Conservation (phyloP, 1,284 basidiomycete species). For the Apiotrichum siamense region DNA sequence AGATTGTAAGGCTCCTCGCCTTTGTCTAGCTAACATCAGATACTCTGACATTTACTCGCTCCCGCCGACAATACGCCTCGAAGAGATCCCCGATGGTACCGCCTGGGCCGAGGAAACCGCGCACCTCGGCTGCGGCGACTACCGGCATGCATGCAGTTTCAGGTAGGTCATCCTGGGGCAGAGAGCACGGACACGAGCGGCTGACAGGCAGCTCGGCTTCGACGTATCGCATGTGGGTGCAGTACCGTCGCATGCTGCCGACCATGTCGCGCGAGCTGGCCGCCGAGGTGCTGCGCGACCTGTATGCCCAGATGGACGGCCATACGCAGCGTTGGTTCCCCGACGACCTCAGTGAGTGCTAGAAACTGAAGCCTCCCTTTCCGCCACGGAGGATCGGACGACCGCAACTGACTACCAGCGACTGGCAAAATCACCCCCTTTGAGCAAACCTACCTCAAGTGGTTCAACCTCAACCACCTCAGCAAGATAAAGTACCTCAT, state of each 20-base stretch:
- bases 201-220: conserved; percentile 4
- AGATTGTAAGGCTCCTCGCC: neutral
- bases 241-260: conserved; percentile 7
- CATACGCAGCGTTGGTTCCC: conserved; percentile 20
- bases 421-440: conserved; percentile 4
- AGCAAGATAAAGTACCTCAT: conserved; percentile 16
- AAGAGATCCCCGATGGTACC: conserved; percentile 2
- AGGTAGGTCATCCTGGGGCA: neutral
- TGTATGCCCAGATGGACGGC: conserved; percentile 13
- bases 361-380: neutral
- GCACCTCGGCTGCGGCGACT: conserved; percentile 12
- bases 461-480: conserved; percentile 18
- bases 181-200: neutral
- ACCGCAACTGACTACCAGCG: neutral
- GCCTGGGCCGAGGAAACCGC: conserved; percentile 15
- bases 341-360: neutral
- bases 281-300: conserved; percentile 7
- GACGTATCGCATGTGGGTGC: conserved; percentile 16
- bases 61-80: conserved; percentile 9
- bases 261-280: conserved; percentile 7
- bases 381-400: too few relatives aligned
- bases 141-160: conserved; percentile 15
- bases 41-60: conserved; percentile 12
- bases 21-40: neutral
- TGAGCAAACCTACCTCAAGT: conserved; percentile 15